These are phyloP conservation scores for Amyloporia xantha DNA, from an alignment of 768 basidiomycete genomes.

Conservation along the genomic window DNA sequence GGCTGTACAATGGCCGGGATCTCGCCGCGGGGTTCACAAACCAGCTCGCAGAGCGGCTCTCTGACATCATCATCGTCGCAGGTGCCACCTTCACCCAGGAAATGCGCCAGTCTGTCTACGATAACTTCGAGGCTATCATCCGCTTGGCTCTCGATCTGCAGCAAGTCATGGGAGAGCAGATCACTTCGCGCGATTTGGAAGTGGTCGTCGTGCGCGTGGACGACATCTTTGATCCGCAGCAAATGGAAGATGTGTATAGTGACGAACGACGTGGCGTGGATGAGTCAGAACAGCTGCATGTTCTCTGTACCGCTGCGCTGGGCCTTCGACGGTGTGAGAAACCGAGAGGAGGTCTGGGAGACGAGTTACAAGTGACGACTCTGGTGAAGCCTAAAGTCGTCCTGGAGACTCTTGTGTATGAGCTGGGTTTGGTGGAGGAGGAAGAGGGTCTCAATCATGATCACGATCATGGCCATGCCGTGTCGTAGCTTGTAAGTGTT, in stretches of 20 bases:
- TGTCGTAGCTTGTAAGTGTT: too few relatives aligned
- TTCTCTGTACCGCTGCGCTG: constrained; percentile 33
- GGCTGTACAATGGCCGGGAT: constrained; percentile 15
- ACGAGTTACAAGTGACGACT: constrained; percentile 19
- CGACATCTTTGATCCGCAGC: not conserved
- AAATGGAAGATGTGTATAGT: constrained; percentile 12
- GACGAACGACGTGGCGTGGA: not conserved
- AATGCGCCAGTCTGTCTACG: not conserved
- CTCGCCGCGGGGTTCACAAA: constrained; percentile 14
- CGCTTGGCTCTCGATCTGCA: constrained; percentile 13
- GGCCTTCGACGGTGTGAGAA: constrained; percentile 28
- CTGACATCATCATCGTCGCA: constrained; percentile 12
- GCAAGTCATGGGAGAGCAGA: constrained; percentile 11
- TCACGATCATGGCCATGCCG: too few relatives aligned
- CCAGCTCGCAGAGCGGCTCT: constrained; percentile 15
- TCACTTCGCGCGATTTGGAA: constrained; percentile 14
- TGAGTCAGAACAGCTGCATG: constrained; percentile 9
- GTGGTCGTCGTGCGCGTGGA: constrained; percentile 10
- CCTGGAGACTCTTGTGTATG: constrained; percentile 23
- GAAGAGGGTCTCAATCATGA: too few relatives aligned
- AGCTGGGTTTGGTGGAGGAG: constrained; percentile 16
- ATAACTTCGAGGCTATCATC: constrained; percentile 8
- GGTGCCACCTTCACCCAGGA: constrained; percentile 9
- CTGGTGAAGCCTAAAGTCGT: constrained; percentile 35
- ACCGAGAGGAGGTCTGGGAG: constrained; percentile 22